These are phyloP conservation scores for Suillus cothurnatus DNA, from an alignment of 768 basidiomycete species.

Conservation along the genomic window DNA sequence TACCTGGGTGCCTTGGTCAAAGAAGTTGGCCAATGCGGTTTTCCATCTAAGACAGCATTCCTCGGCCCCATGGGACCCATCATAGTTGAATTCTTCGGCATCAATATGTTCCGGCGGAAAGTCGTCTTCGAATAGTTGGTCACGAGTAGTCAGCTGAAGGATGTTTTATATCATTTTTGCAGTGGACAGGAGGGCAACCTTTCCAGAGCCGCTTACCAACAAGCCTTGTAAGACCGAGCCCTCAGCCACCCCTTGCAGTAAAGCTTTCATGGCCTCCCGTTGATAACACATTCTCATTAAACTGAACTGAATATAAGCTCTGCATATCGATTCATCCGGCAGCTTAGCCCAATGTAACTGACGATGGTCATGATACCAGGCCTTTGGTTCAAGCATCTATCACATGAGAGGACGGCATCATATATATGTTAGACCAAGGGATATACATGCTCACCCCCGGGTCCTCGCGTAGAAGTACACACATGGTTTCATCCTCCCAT, in stretches of 20 bases:
- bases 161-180: background rate
- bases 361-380: background rate
- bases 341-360: background rate
- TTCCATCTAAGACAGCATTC: background rate
- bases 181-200: background rate
- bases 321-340: background rate
- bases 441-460: background rate
- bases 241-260: background rate
- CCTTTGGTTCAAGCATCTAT: background rate
- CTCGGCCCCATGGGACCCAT: background rate
- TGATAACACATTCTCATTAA: background rate
- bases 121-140: background rate
- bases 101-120: background rate
- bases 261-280: background rate
- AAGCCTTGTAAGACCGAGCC: background rate
- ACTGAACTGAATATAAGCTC: background rate
- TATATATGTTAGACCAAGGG: too few species aligned
- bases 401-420: background rate
- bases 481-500: background rate
- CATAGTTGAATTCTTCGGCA: background rate
- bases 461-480: background rate
- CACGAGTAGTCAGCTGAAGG: background rate
- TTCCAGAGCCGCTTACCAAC: background rate
- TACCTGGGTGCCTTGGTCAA: background rate
- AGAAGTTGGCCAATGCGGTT: background rate